Conservation (phyloP, 371 early-diverging fungal species). For the Entomophthora muscae region DNA sequence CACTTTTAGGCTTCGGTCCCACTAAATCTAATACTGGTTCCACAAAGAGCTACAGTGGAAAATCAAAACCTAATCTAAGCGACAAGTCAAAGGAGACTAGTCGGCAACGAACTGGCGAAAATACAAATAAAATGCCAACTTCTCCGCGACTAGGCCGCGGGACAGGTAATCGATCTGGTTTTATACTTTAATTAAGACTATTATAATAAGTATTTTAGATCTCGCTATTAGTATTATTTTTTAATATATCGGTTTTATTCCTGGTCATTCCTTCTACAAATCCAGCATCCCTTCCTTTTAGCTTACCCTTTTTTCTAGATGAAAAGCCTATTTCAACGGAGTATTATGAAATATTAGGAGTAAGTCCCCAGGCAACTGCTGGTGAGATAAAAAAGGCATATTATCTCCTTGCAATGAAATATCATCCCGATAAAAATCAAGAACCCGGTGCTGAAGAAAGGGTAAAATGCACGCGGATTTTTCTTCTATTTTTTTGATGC, state of each 20-base stretch:
- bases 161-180: neutral
- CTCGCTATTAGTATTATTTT: too few relatives aligned
- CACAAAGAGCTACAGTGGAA: neutral
- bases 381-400: slow-evolving; percentile 90
- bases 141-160: neutral
- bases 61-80: too few relatives aligned
- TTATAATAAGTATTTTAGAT: neutral
- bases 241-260: too few relatives aligned
- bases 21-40: too few relatives aligned
- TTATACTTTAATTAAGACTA: neutral
- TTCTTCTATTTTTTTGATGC: neutral
- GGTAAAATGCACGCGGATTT: slow-evolving; percentile 16
- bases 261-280: too few relatives aligned
- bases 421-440: slow-evolving; percentile 90
- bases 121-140: neutral
- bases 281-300: too few relatives aligned
- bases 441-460: slow-evolving; percentile 72
- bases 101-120: too few relatives aligned
- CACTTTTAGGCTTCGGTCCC: neutral
- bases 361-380: slow-evolving; percentile 60
- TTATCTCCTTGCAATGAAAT: slow-evolving; percentile 75
- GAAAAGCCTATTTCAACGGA: slow-evolving; percentile 57
- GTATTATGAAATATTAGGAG: slow-evolving; percentile 76
- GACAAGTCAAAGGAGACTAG: neutral
- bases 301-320: slow-evolving; percentile 33